Evolutionary conservation across 768 basidiomycete genomes (phyloP).

Genomic region (Macrolepiota fuliginosa): DNA sequence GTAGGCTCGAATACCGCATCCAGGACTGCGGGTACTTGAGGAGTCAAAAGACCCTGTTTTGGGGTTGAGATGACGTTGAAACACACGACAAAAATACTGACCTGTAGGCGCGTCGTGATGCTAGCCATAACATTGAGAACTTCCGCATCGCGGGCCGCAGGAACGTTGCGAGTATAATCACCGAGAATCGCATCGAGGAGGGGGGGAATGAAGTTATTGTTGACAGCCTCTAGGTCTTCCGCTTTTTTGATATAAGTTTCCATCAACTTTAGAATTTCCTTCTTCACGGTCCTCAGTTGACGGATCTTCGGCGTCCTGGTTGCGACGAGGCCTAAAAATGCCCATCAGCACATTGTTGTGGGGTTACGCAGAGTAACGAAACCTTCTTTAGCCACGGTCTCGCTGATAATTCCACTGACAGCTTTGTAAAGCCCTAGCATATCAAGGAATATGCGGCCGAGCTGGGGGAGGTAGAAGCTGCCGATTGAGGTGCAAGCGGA

Average conservation of each 20-base stretch:
- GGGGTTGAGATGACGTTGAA: slow-evolving; percentile 13
- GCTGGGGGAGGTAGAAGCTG: slow-evolving; percentile 95
- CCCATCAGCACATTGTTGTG: slow-evolving; percentile 10
- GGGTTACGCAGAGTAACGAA: slow-evolving; percentile 13
- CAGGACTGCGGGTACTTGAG: slow-evolving; percentile 91
- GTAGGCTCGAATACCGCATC: slow-evolving; percentile 98
- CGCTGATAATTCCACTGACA: slow-evolving; percentile 93
- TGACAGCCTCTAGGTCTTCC: slow-evolving; percentile 93
- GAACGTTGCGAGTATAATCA: slow-evolving; percentile 94
- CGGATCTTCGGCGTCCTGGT: slow-evolving; percentile 98
- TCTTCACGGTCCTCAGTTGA: slow-evolving; percentile 93
- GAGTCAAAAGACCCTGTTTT: slow-evolving; percentile 74
- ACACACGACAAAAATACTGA: slow-evolving; percentile 39
- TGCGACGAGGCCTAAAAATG: slow-evolving; percentile 69
- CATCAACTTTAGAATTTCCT: slow-evolving; percentile 95
- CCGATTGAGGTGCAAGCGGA: slow-evolving; percentile 97
- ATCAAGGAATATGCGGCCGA: slow-evolving; percentile 93
- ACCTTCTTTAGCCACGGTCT: slow-evolving; percentile 88
- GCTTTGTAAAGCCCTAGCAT: slow-evolving; percentile 98
- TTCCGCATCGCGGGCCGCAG: slow-evolving; percentile 92
- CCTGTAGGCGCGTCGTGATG: slow-evolving; percentile 84
- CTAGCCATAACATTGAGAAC: slow-evolving; percentile 97
- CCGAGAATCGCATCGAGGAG: slow-evolving; percentile 96
- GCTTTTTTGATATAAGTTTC: slow-evolving; percentile 98
- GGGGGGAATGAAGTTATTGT: slow-evolving; percentile 89